A percentile compares a stretch with the other conserved stretches of the same genome.
Evolutionary conservation across 1,139 yeast species (phyloP).

Genomic region (Suhomyces atakaporum): DNA sequence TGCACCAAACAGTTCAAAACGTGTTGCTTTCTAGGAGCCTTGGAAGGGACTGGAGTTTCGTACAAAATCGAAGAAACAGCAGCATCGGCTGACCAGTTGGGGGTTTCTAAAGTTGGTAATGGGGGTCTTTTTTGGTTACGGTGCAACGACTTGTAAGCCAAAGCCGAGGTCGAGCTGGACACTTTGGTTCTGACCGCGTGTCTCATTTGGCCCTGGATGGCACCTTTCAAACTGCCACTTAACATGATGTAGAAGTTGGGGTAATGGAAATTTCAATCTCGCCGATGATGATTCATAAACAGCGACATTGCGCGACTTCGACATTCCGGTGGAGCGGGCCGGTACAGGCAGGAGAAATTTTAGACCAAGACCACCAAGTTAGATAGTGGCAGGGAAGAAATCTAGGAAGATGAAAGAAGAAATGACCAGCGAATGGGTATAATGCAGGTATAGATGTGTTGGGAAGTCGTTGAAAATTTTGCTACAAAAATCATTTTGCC

Average conservation of each 20-base stretch:
- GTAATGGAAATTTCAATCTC: conserved; percentile 10
- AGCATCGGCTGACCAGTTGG: conserved; percentile 92
- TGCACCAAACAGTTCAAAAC: conserved; percentile 95
- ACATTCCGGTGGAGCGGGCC: conserved; percentile 11
- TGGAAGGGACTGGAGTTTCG: conserved; percentile 83
- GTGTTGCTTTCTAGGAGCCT: conserved; percentile 73
- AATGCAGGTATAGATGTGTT: no score
- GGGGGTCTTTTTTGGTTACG: conserved; percentile 87
- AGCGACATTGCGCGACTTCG: conserved; percentile 11
- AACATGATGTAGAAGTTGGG: conserved; percentile 12
- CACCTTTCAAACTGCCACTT: conserved; percentile 10
- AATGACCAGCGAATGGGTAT: no score
- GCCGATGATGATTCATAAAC: conserved; percentile 10
- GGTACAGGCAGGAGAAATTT: conserved; percentile 6
- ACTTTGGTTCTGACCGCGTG: conserved; percentile 28
- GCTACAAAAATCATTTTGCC: no score
- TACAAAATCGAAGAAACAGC: conserved; percentile 94
- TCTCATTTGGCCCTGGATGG: conserved; percentile 7
- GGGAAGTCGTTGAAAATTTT: no score
- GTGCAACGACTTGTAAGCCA: conserved; percentile 91
- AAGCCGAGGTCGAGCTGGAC: conserved; percentile 82
- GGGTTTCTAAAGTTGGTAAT: conserved; percentile 92
- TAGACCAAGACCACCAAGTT: no score
- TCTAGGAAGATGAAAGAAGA: no score
- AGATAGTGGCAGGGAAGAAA: no score